Evolutionary conservation across 306 rosid genomes (phyloP), one percentile per base, ranked within the genome.

Genomic region (Gastrolobium bilobum): DNA sequence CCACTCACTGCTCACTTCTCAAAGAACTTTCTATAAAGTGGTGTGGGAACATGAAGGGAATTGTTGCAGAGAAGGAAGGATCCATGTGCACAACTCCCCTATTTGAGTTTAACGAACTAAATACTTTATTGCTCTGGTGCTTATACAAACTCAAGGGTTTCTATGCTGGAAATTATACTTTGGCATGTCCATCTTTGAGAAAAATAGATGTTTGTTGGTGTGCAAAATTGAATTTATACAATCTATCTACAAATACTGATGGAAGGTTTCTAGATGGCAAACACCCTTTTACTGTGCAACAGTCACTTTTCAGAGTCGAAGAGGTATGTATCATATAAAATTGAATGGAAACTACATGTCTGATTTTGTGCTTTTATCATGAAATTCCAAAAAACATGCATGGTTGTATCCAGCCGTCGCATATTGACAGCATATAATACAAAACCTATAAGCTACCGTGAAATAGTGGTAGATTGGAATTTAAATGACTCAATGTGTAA

Each of bases 51-150:
- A 20, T 47, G 57, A 13, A 48, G 53, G 75, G 71, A 34, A 79
- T 39, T 6, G 40, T 84, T 47, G 33, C 66, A 4, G 9, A 10
- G n/a, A 70, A 66, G 50, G 79, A 60, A 7, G 77, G 29, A 0
- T 3, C 4, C 2, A 3, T 10, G 38, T 71, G 56, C 7, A 7
- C 2, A 34, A 6, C 10, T 10, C 5, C 14, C 3, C 35, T 34
- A 10, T 76, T 84, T 50, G 72, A 56, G 26, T 79, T 81, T 4
- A 61, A 10, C 4, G 26, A 20, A 20, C 26, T 20, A 20, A 20
- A 20, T 20, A 1, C 1, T 20, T 1, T 20, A 20, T 20, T 20
- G 26, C 26, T 20, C 1, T 20, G 26, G 26, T 0, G 1, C 26
- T 20, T 20, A 20, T 0, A 20, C 26, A 20, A 20, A 20, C 26